Evolutionary conservation across 1,284 basidiomycete genomes (phyloP), one percentile per base, ranked within the genome.

Genomic region (Chondrostereum purpureum): DNA sequence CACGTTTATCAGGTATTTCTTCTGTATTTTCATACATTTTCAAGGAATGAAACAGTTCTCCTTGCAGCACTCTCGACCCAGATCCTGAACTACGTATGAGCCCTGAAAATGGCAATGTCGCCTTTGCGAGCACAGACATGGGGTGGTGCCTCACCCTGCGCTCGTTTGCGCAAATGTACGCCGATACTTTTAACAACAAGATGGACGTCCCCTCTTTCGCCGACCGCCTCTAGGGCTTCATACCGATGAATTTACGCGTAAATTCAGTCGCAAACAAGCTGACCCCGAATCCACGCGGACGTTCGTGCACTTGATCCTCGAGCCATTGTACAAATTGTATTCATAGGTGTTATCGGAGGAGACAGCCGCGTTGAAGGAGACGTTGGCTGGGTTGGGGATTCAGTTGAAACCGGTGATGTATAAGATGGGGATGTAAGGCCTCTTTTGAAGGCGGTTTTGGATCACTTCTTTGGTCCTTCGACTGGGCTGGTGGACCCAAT

Each of bases 351-450:
- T 99, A 42, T 94, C 92, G 54, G 88, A 93, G 61, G 92, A 98
- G 55, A 87, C 88, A 0, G 89, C 88, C 8, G 74, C 76, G 31
- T 75, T 99, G 39, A 87, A 84, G 59, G 75, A 73, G 44, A 98
- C 94, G 1, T 72, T 99, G n/a, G 72, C 72, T 5, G 70, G 73
- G 12, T 73, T 99, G 27, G 82, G 83, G 3, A 99, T 99, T 58
- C 76, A 80, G 40, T 71, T 99, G 54, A 96, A 95, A 66, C 88
- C 92, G 0, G 75, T 93, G 33, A 90, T 91, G 75, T 99, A 87
- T 75, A 98, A 98, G 73, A 95, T 98, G 85, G n/a, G n/a, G 96
- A 99, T 61, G 93, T 95, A 5, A 75, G 94, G 44, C 95, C 96
- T 3, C 67, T 99, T 48, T 72, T 99, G 51, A 95, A 96, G 69